Evolutionary conservation across 306 rosid species (phyloP), one percentile per base, ranked within the genome.

Genomic region (Senna siamea): DNA sequence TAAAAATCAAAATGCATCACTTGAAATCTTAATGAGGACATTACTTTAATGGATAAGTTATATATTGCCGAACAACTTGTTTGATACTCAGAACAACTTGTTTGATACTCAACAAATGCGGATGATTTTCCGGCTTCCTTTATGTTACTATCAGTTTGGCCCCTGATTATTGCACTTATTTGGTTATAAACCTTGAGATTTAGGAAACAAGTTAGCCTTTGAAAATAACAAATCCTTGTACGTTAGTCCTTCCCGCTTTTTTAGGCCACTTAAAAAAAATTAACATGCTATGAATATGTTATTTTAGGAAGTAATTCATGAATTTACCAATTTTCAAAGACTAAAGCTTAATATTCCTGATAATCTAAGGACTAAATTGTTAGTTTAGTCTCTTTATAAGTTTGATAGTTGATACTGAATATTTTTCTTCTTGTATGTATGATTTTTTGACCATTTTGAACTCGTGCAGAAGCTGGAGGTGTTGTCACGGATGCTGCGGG

Each of bases 401-500:
- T 75, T 34, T 2, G 43, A 11, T 52, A 6, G 30, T 57, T 50
- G 44, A 44, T 50, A 19, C 63, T 68, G 64, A 26, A 19, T 60
- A 13, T 53, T 67, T 56, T 34, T 50, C 63, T n/a, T 41, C 54
- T 22, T 64, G 55, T 66, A 22, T 47, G 23, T 19, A n/a, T 35
- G 20, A 55, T 48, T 63, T 37, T 74, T 69, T 78, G 48, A 54
- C 50, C 13, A 58, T 26, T 26, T 74, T 69, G 38, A 61, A 74
- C 76, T 73, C 71, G 17, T 82, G 66, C 76, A 94, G 98, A 94
- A 77, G 98, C 97, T 54, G 98, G 98, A 65, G 97, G 98, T 41
- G 75, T 85, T 44, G 96, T 41, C 73, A 63, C 84, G 2, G 98
- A 91, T 76, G 97, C 93, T 76, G 96, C 90, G 0, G 98, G 97